Evolutionary conservation across 345 rosid genomes (phyloP).

Genomic region (Firmiana major): DNA sequence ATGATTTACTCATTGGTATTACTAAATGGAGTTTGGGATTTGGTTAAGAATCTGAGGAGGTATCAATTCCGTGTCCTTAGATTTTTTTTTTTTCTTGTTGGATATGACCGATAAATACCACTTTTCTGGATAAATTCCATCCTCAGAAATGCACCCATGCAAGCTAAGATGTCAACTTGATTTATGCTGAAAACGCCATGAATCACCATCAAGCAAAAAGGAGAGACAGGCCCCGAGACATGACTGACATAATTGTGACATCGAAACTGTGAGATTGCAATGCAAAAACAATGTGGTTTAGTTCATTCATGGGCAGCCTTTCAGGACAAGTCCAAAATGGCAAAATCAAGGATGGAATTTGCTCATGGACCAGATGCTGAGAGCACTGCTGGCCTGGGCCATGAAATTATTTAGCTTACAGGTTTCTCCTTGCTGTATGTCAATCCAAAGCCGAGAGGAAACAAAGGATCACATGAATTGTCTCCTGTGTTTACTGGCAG

Average conservation of each 20-base stretch:
- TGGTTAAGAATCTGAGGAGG: constrained; percentile 21
- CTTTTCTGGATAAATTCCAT: not conserved
- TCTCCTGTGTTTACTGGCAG: constrained; percentile 43
- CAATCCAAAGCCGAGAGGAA: constrained; percentile 72
- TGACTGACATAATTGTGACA: constrained; percentile 11
- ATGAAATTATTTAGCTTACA: constrained; percentile 1
- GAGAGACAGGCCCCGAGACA: constrained; percentile 2
- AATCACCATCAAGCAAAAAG: constrained; percentile 6
- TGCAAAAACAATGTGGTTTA: not conserved
- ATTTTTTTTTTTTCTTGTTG: not conserved
- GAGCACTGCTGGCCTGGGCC: constrained; percentile 11
- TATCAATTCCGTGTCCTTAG: not conserved
- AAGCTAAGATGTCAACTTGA: not conserved
- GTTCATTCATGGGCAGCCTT: not conserved
- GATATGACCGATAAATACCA: not conserved
- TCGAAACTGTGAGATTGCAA: constrained; percentile 9
- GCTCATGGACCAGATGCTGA: not conserved
- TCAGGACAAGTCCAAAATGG: not conserved
- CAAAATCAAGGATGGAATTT: not conserved
- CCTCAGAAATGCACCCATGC: not conserved
- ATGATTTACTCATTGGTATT: not conserved
- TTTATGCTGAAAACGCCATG: constrained; percentile 2
- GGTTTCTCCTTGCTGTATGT: constrained; percentile 9
- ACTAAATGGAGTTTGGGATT: not conserved
- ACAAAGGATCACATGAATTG: constrained; percentile 56